Percentiles rank a stretch among this genome's conserved stretches.
phyloP scores from a whole-genome alignment of 441 rosid species.

The Monsonia emarginata region DNA sequence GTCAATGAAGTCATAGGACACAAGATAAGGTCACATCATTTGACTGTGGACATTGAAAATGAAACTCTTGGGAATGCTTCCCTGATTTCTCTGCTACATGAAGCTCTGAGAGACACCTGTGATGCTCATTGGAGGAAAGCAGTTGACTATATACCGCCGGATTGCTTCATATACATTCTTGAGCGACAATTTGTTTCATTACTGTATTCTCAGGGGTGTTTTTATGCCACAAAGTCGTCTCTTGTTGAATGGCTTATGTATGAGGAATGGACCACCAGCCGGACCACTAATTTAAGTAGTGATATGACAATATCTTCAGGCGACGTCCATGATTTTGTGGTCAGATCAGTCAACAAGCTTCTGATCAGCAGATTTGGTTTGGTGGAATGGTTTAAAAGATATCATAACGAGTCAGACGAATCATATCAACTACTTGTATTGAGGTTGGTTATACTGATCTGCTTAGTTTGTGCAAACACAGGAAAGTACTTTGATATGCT shows the following conservation, averaged over 20 bases:
- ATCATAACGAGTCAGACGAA: constrained; percentile 3
- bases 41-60: neutral
- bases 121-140: constrained; percentile 22
- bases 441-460: constrained; percentile 31
- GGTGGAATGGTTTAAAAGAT: constrained; percentile 28
- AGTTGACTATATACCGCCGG: constrained; percentile 29
- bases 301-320: neutral
- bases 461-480: constrained; percentile 29
- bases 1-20: constrained; percentile 12
- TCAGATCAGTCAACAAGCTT: constrained; percentile 1
- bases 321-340: constrained; percentile 4
- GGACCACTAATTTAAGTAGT: neutral
- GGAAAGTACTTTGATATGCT: constrained; percentile 11
- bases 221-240: constrained; percentile 27
- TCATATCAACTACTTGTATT: constrained; percentile 22
- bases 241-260: constrained; percentile 26
- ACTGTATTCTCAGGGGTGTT: constrained; percentile 13
- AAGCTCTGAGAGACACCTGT: constrained; percentile 28
- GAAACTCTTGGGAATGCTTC: neutral
- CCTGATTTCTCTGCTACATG: constrained; percentile 13
- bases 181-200: constrained; percentile 28
- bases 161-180: constrained; percentile 34
- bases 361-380: constrained; percentile 11
- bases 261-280: constrained; percentile 10
- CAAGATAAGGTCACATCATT: neutral